Evolutionary conservation across 2,329 filamentous ascomycete genomes (phyloP).

Genomic region (Alternaria metachromatica): DNA sequence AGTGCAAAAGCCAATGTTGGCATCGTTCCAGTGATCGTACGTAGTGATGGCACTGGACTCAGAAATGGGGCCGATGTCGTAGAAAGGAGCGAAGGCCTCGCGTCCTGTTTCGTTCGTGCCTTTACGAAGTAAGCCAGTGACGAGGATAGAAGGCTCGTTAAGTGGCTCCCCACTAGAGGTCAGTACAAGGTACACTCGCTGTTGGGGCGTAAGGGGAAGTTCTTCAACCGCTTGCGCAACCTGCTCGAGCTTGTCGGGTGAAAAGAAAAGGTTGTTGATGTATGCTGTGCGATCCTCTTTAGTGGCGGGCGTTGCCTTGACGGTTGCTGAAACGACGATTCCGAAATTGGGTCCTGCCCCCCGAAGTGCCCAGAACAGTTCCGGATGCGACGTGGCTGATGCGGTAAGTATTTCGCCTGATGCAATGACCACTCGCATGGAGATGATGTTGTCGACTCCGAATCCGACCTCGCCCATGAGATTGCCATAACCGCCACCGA

Average conservation of each 20-base stretch:
- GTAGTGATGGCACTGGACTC: slow-evolving; percentile 34
- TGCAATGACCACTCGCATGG: slow-evolving; percentile 33
- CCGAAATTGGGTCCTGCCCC: slow-evolving; percentile 47
- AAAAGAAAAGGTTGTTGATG: slow-evolving; percentile 33
- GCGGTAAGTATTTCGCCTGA: slow-evolving; percentile 40
- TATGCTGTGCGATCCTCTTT: slow-evolving; percentile 32
- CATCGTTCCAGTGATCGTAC: slow-evolving; percentile 52
- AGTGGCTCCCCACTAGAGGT: slow-evolving; percentile 29
- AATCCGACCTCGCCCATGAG: slow-evolving; percentile 62
- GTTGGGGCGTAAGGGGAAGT: slow-evolving; percentile 44
- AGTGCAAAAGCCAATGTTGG: slow-evolving; percentile 47
- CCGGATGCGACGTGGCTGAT: slow-evolving; percentile 26
- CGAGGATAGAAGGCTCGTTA: slow-evolving; percentile 29
- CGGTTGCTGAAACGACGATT: slow-evolving; percentile 45
- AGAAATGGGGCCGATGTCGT: slow-evolving; percentile 38
- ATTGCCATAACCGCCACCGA: slow-evolving; percentile 64
- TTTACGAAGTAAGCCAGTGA: slow-evolving; percentile 43
- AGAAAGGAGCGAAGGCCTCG: slow-evolving; percentile 46
- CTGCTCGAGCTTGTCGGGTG: slow-evolving; percentile 36
- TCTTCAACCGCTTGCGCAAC: slow-evolving; percentile 49
- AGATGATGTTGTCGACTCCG: slow-evolving; percentile 57
- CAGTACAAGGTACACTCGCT: slow-evolving; percentile 48
- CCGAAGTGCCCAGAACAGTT: slow-evolving; percentile 49
- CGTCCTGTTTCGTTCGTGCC: slow-evolving; percentile 43
- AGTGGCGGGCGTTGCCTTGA: slow-evolving; percentile 45